Base-by-base conservation (phyloP, 2,329 filamentous ascomycete genomes). In the Xylariaceae sp. region DNA sequence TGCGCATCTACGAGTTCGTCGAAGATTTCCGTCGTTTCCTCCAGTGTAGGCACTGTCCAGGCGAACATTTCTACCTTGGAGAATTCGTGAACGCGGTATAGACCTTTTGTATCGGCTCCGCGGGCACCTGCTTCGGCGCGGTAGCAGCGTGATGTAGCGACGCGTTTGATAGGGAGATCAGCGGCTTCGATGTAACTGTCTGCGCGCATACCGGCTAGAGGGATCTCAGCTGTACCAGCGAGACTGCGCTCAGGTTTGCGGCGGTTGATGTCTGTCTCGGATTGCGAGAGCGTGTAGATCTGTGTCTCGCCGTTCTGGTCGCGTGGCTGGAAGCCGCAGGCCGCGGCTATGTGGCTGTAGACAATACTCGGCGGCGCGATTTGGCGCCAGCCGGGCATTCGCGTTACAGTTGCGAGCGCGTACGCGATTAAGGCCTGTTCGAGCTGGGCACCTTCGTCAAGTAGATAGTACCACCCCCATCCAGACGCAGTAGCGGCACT, bases 31-130 rank as follows among this genome's bases (percentile, higher is more conserved):
- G 79, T 74, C 0, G 83, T 75, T 41, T 71, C 67, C 34, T 66
- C 68, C 2, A 65, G 54, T 51, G 83, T 77, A 1, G 88, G 83
- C 32, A 79, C 65, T 3, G 89, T 87, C 94, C 94, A 99, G 0
- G 88, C 91, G 69, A 99, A 97, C 78, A 99, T 85, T 72, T 99
- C 94, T 0, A 99, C 92, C 71, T 99, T 99, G 31, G 91, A 96
- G 73, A 99, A 99, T 72, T 99, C 94, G 72, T 99, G 94, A 3
- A 99, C 94, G 31, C 94, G 87, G 73, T 97, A 99, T 1, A 99
- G 76, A 4, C 94, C 94, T 73, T 96, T 96, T 1, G 91, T 96
- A 64, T 94, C 89, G 29, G 87, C 85, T 32, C 94, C 94, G 40
- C 92, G 80, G 0, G 91, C 89, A 34, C 94, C 94, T 0, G 94